Base-by-base conservation (phyloP, 352 stramenopile genomes). In the Pythium rhizo-oryzae region DNA sequence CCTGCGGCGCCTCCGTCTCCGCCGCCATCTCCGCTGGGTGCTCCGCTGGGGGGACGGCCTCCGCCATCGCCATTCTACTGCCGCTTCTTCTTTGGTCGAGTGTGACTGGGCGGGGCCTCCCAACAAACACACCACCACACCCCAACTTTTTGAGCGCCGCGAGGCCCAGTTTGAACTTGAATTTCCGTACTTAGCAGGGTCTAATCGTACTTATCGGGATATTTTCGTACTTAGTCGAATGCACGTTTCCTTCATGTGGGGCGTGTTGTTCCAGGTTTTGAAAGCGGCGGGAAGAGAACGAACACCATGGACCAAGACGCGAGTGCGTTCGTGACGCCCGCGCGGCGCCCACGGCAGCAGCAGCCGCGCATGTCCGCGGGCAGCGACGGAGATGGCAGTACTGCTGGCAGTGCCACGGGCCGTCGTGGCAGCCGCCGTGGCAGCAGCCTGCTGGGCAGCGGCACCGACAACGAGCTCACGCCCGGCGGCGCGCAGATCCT, bases 401-500 rank as follows among this genome's bases (percentile, higher is more conserved):
- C 3, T 33, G 28, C 28, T 33, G 28, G 25, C 16, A 57, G 51
- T 53, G 46, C n/a, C 53, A 59, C 12, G 21, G n/a, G 52, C 28
- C 43, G 25, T 16, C 13, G 35, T 7, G 28, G 54, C 39, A 39
- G 47, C 19, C n/a, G 65, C 43, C 23, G 46, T 13, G 30, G 46
- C 44, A 44, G 53, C 41, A 69, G 58, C n/a, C 59, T 65, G 8
- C 16, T 73, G 35, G 62, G 56, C 18, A 53, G 30, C 21, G 53
- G 43, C 13, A 35, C 25, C 28, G 69, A 62, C 18, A 64, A 39
- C 37, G 61, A 68, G 21, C 70, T 92, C 59, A 86, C 82, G 35
- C 33, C 62, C 24, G 63, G 77, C 35, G 84, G 79, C 54, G 66
- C 81, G 54, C 77, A 63, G 69, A 66, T 69, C 47, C 63, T 80